Evolutionary conservation across 768 basidiomycete genomes (phyloP).

Genomic region (Filobasidium wieringae): DNA sequence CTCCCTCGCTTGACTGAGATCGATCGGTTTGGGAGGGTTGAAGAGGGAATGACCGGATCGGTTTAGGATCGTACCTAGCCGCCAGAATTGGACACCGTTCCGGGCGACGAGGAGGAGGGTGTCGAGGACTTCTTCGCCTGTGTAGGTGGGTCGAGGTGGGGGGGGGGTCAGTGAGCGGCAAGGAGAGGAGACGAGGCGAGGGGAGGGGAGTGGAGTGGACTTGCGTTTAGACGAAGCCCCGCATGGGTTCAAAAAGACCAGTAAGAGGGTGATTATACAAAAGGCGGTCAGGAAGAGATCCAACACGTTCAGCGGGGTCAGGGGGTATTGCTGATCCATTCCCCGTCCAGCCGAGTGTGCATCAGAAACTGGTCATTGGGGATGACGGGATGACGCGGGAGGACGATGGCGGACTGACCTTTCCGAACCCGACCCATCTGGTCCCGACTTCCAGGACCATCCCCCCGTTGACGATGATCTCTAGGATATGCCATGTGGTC

Average conservation of each 20-base stretch:
- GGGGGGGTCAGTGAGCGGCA: not conserved
- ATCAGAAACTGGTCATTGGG: slow-evolving; percentile 1
- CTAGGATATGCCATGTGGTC: slow-evolving; percentile 35
- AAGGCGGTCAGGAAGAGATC: slow-evolving; percentile 80
- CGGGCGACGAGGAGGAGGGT: slow-evolving; percentile 81
- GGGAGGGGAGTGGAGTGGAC: slow-evolving; percentile 8
- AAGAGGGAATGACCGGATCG: slow-evolving; percentile 43
- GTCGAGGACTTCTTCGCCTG: slow-evolving; percentile 88
- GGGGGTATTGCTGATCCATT: slow-evolving; percentile 37
- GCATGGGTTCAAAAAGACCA: slow-evolving; percentile 55
- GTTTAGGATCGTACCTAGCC: slow-evolving; percentile 74
- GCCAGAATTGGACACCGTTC: slow-evolving; percentile 74
- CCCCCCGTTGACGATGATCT: slow-evolving; percentile 43
- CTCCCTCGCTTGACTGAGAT: slow-evolving; percentile 39
- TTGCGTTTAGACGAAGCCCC: slow-evolving; percentile 30
- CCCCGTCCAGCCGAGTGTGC: not conserved
- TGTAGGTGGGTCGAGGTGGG: slow-evolving; percentile 47
- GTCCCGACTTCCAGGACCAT: slow-evolving; percentile 93
- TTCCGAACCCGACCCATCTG: slow-evolving; percentile 83
- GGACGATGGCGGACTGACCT: slow-evolving; percentile 47
- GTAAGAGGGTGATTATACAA: slow-evolving; percentile 75
- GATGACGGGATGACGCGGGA: not conserved
- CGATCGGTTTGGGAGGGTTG: slow-evolving; percentile 39
- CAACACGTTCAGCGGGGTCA: slow-evolving; percentile 59
- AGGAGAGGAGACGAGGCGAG: not conserved